These are phyloP conservation scores for Primulina eburnea DNA, from an alignment of 257 asterid species.

Conservation along the genomic window DNA sequence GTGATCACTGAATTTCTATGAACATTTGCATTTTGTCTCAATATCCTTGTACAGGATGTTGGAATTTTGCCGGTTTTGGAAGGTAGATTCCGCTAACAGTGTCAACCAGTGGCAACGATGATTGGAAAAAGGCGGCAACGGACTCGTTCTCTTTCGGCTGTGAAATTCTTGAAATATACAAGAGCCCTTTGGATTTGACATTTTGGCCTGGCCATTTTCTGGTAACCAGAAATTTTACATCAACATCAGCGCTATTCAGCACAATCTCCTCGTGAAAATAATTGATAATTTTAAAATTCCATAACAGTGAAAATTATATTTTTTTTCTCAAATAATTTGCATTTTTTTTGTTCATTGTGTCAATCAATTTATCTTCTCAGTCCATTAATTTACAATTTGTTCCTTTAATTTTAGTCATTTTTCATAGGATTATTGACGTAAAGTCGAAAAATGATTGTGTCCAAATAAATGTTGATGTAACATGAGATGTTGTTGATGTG, in stretches of 20 bases:
- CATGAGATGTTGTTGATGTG: too few species aligned
- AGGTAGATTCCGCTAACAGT: conserved; percentile 27
- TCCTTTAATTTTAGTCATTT: too few species aligned
- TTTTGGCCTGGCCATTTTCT: conserved; percentile 26
- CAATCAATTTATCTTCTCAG: too few species aligned
- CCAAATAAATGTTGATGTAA: too few species aligned
- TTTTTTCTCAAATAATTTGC: too few species aligned
- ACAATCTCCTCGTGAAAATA: too few species aligned
- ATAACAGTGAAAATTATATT: too few species aligned
- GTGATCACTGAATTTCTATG: conserved; percentile 6
- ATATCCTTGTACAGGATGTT: conserved; percentile 32
- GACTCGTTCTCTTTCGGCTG: neutral
- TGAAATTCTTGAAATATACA: conserved; percentile 3
- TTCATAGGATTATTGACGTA: too few species aligned
- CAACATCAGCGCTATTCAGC: conserved; percentile 25
- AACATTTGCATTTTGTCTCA: conserved; percentile 11
- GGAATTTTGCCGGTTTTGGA: conserved; percentile 29
- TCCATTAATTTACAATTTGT: too few species aligned
- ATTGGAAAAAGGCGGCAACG: neutral
- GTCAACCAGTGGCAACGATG: conserved; percentile 15
- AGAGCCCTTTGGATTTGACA: conserved; percentile 17
- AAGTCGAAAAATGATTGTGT: too few species aligned
- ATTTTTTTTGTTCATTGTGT: too few species aligned
- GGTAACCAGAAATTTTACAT: conserved; percentile 26
- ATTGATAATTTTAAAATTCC: too few species aligned